A percentile compares a stretch with the other conserved stretches of the same genome.
Evolutionary conservation across 2,329 filamentous ascomycete species (phyloP).

Genomic region (Dothidotthia symphoricarpi): DNA sequence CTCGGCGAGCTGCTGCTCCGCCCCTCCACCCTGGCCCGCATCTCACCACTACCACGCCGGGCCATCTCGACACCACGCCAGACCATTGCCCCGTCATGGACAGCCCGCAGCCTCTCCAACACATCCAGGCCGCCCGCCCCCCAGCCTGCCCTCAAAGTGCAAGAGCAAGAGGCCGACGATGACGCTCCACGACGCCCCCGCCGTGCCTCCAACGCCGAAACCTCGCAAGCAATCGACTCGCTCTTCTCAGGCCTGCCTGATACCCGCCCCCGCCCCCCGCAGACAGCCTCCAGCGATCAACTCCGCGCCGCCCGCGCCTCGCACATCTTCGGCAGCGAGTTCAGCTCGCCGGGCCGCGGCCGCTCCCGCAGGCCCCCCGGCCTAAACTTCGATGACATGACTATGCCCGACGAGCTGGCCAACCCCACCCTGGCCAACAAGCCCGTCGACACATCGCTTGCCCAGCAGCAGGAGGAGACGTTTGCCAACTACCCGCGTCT

Average conservation of each 20-base stretch:
- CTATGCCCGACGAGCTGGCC: constrained; percentile 11
- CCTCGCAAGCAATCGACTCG: constrained; percentile 23
- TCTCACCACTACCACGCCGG: constrained; percentile 12
- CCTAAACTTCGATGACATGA: constrained; percentile 24
- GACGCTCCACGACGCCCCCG: constrained; percentile 1
- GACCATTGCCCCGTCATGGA: constrained; percentile 12
- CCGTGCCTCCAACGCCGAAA: constrained; percentile 6
- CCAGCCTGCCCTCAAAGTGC: constrained; percentile 10
- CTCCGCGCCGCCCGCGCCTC: constrained; percentile 2
- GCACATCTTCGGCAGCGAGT: constrained; percentile 20
- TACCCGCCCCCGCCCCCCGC: constrained; percentile 2
- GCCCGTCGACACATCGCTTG: constrained; percentile 13
- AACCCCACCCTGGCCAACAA: constrained; percentile 19
- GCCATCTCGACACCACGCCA: no score
- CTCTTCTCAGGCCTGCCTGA: constrained; percentile 19
- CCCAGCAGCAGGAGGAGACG: constrained; percentile 18
- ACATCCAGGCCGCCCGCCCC: constrained; percentile 8
- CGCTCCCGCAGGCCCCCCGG: constrained; percentile 2
- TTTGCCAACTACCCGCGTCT: constrained; percentile 35
- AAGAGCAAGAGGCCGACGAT: constrained; percentile 3
- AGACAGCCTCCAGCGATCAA: constrained; percentile 4
- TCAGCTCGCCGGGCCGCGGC: constrained; percentile 6
- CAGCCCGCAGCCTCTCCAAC: constrained; percentile 10
- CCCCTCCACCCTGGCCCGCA: constrained; percentile 24
- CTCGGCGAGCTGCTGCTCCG: constrained; percentile 35